phyloP scores from a whole-genome alignment of 192 early-diverging fungal species.

The Entomortierella parvispora region DNA sequence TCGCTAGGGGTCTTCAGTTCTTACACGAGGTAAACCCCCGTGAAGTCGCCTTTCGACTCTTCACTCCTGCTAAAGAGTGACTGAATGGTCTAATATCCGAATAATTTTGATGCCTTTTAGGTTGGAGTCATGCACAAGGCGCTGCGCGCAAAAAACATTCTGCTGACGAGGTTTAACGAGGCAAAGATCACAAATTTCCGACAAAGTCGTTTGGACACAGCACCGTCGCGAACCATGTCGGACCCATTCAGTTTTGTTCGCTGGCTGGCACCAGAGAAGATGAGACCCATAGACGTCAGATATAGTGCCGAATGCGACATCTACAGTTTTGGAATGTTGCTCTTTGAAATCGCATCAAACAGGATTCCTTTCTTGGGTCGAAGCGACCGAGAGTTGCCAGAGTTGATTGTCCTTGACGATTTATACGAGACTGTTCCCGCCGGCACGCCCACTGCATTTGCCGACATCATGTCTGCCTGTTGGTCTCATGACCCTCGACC shows the following conservation, averaged over 20 bases:
- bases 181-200: conserved; percentile 51
- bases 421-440: conserved; percentile 39
- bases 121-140: conserved; percentile 49
- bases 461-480: conserved; percentile 47
- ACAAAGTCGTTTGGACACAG: conserved; percentile 45
- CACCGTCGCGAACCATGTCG: conserved; percentile 44
- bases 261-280: conserved; percentile 50
- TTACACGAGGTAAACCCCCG: conserved; percentile 35
- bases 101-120: too few species aligned
- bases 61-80: not conserved
- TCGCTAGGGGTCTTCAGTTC: conserved; percentile 36
- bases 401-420: conserved; percentile 34
- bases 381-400: conserved; percentile 32
- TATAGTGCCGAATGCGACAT: conserved; percentile 48
- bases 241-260: conserved; percentile 52
- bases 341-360: conserved; percentile 50
- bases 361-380: conserved; percentile 16
- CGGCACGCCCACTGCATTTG: conserved; percentile 27
- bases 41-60: not conserved
- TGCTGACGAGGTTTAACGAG: conserved; percentile 33
- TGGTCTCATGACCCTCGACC: conserved; percentile 45
- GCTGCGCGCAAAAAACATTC: conserved; percentile 42
- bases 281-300: conserved; percentile 34
- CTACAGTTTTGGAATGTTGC: conserved; percentile 49
- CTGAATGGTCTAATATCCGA: too few species aligned